These are phyloP conservation scores for Claviceps humidiphila DNA, from an alignment of 2,329 filamentous ascomycete species.

Conservation along the genomic window DNA sequence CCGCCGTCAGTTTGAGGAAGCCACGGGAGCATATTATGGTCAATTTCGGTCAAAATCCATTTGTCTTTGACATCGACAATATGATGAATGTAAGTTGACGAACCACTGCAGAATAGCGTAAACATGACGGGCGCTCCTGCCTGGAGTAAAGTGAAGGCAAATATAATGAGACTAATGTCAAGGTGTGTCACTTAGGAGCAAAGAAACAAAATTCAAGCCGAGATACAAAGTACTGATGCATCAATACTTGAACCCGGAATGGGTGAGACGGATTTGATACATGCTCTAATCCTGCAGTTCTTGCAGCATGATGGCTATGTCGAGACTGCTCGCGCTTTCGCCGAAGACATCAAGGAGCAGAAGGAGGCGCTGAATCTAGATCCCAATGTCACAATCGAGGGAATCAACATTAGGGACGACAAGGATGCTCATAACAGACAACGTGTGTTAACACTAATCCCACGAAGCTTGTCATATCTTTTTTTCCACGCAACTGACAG, in stretches of 20 bases:
- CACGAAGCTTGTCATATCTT: neutral
- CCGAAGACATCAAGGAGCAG: constrained; percentile 64
- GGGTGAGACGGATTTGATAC: constrained; percentile 65
- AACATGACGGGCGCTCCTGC: too few species aligned
- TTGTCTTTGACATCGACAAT: constrained; percentile 82
- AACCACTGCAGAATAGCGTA: too few species aligned
- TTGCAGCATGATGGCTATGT: constrained; percentile 91
- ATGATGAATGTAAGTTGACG: constrained; percentile 54
- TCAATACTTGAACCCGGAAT: constrained; percentile 47
- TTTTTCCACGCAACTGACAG: constrained; percentile 1
- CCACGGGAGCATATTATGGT: constrained; percentile 46
- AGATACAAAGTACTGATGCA: constrained; percentile 48
- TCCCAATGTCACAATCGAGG: constrained; percentile 36
- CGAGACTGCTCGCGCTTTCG: constrained; percentile 81
- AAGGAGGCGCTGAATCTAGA: constrained; percentile 54
- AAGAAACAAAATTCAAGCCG: constrained; percentile 40
- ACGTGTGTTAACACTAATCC: constrained; percentile 37
- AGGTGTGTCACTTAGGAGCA: constrained; percentile 35
- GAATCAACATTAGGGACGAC: constrained; percentile 62
- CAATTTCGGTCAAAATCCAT: constrained; percentile 62
- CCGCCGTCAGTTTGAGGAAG: constrained; percentile 52
- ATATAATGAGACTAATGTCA: too few species aligned
- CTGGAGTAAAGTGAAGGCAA: too few species aligned
- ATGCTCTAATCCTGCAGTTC: constrained; percentile 73
- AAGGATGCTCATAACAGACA: constrained; percentile 77